Conservation (phyloP, 2,329 filamentous ascomycete species). For the Cytospora piceae region DNA sequence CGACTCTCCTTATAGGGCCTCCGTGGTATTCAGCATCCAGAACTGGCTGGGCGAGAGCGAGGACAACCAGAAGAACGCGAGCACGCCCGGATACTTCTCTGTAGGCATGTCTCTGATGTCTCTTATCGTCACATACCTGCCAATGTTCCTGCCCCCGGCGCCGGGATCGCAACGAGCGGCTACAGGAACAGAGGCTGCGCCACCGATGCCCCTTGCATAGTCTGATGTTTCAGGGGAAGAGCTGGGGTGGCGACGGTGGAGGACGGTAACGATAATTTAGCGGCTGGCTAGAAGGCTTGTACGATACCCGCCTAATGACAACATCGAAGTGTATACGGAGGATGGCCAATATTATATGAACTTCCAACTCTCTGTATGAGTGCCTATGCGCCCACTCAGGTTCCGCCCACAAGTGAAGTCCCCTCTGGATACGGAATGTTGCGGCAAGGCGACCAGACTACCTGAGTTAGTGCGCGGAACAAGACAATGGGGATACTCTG, state of each 20-base stretch:
- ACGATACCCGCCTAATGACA: conserved; percentile 21
- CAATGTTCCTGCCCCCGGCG: conserved; percentile 41
- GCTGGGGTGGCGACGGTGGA: neutral
- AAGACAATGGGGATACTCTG: neutral
- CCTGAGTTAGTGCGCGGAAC: neutral
- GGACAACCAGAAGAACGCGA: conserved; percentile 63
- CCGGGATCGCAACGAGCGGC: conserved; percentile 34
- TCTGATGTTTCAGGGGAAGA: too few species aligned
- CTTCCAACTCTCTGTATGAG: too few species aligned
- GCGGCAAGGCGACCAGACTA: neutral
- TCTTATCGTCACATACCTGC: conserved; percentile 43
- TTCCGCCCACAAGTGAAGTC: neutral
- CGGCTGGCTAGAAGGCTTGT: conserved; percentile 2
- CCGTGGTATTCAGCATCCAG: conserved; percentile 75
- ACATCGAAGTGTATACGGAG: neutral
- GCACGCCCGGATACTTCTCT: conserved; percentile 62
- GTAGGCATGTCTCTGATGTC: conserved; percentile 44
- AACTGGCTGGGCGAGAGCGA: conserved; percentile 78
- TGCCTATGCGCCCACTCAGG: too few species aligned
- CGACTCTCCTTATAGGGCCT: conserved; percentile 55
- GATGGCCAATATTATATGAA: neutral
- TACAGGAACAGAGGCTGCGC: conserved; percentile 37
- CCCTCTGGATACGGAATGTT: neutral
- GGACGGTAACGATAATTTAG: neutral
- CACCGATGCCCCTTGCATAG: conserved; percentile 36